Base-by-base conservation (phyloP, 345 rosid species). In the Turnera subulata region DNA sequence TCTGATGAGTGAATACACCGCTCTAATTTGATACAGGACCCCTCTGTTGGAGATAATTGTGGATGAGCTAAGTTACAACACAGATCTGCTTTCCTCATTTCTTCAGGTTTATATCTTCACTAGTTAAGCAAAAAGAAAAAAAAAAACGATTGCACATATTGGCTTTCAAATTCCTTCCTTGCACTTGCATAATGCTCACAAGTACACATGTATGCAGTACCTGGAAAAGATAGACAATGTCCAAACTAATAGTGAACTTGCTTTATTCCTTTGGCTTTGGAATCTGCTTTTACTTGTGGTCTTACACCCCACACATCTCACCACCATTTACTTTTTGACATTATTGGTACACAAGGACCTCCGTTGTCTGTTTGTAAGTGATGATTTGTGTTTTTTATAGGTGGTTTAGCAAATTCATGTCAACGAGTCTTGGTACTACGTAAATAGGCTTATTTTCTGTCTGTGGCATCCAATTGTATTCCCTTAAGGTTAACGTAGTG, bases 31-130 rank as follows among this genome's bases (percentile, higher is more conserved):
- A 38, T 73, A 69, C 82, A 84, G 97, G 68, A 84, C 86, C 23
- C 95, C 89, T 43, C 61, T 83, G 15, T 23, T 85, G 46, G 92
- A 93, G 67, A 81, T 89, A 51, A 74, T 93, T 43, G 53, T 89
- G 25, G 94, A 89, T 32, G 89, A 81, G 66, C 70, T 89, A 55
- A 84, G 82, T 38, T 93, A 89, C 43, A 70, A 86, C 55, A 55
- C 32, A 53, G 74, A 78, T 65, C 59, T 86, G 40, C 63, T 84
- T 35, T 72, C 69, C 53, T 76, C 77, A 55, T 87, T 82, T 74
- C 78, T 89, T 61, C 82, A 87, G 89, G 95, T 87, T 69, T 18
- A 17, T 11, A 13, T 46, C 35, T 6, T 20, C 20, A 51, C 13
- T 0, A 5, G 7, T 11, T 45, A 26, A 1, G 22, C 4, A 3